Conservation (phyloP, 78 protist species). For the Speleostelium caveatum region DNA sequence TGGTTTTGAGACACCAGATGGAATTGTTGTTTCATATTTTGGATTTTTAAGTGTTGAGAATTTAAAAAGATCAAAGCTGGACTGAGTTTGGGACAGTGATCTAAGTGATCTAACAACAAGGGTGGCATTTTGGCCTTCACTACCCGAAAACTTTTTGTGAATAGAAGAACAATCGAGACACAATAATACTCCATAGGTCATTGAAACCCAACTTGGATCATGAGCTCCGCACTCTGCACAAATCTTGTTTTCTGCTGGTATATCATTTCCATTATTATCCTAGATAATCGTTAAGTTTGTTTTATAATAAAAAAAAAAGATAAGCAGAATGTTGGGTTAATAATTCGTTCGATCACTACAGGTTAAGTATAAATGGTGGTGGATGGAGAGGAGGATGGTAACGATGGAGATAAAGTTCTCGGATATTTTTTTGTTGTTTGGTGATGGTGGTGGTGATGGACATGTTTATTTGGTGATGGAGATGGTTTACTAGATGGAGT, state of each 20-base stretch:
- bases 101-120: constrained; percentile 38
- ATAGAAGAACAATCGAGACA: constrained; percentile 75
- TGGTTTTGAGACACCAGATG: constrained; percentile 5
- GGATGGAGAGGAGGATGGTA: too few relatives aligned
- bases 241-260: not conserved
- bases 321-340: not conserved
- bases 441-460: too few relatives aligned
- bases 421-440: too few relatives aligned
- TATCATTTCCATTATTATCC: not conserved
- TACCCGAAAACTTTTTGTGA: constrained; percentile 13
- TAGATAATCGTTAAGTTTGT: too few relatives aligned
- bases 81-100: not conserved
- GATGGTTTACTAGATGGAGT: too few relatives aligned
- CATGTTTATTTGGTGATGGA: too few relatives aligned
- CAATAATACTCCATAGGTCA: constrained; percentile 48
- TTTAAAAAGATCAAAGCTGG: not conserved
- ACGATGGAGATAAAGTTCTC: too few relatives aligned
- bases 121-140: too few relatives aligned
- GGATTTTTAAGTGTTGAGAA: constrained; percentile 1
- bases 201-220: constrained; percentile 71
- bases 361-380: too few relatives aligned
- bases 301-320: not conserved
- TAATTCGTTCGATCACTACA: not conserved
- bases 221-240: constrained; percentile 80
- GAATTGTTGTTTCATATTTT: constrained; percentile 50